Conservation (phyloP, 345 rosid species). For the Gossypium raimondii region DNA sequence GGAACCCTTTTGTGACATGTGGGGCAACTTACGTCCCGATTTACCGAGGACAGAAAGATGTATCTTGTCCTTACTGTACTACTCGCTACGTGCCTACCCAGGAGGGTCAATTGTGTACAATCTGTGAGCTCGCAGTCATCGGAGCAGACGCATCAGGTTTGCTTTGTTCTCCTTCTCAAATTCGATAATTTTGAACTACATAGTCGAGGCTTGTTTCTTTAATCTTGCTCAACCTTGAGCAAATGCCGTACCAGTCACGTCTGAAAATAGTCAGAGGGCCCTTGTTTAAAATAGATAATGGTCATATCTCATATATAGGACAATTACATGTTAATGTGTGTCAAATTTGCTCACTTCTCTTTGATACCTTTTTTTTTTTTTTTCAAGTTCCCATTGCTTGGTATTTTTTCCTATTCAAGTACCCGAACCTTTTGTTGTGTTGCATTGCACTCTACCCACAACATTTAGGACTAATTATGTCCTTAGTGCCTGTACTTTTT, state of each 20-base stretch:
- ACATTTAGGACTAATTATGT: too few relatives aligned
- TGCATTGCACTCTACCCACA: too few relatives aligned
- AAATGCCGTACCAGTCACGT: background rate
- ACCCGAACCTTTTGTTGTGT: background rate
- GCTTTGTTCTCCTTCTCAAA: slow-evolving; percentile 84
- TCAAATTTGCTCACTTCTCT: slow-evolving; percentile 21
- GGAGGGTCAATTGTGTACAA: slow-evolving; percentile 69
- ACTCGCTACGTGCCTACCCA: slow-evolving; percentile 68
- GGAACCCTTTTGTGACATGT: slow-evolving; percentile 91
- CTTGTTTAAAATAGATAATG: slow-evolving; percentile 29
- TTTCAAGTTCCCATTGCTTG: slow-evolving; percentile 3
- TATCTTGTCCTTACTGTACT: slow-evolving; percentile 80
- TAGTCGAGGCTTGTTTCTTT: slow-evolving; percentile 13
- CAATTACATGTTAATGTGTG: slow-evolving; percentile 22
- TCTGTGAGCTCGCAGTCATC: slow-evolving; percentile 85
- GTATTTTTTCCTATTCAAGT: background rate
- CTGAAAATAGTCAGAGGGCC: slow-evolving; percentile 18
- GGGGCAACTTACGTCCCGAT: slow-evolving; percentile 90
- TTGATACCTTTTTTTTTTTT: background rate
- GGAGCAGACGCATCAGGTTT: slow-evolving; percentile 96
- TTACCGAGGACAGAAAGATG: slow-evolving; percentile 85
- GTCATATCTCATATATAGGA: slow-evolving; percentile 25
- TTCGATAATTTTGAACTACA: slow-evolving; percentile 37
- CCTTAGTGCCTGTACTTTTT: too few relatives aligned
- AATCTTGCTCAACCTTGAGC: slow-evolving; percentile 13